Conservation (phyloP, 192 early-diverging fungal genomes). For the Backusella morwellensis region DNA sequence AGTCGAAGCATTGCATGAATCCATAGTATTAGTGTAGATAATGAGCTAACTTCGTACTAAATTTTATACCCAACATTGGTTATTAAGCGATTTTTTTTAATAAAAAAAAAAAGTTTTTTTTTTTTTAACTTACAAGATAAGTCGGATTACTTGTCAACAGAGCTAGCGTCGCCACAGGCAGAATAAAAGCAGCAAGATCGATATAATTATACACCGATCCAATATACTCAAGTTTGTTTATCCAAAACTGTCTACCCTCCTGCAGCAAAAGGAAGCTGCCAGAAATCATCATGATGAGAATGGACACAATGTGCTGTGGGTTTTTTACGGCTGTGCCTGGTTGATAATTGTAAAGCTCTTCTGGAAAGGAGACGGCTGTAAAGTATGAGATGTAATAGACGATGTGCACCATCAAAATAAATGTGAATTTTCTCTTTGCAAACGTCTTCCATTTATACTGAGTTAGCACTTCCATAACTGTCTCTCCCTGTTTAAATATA, state of each 20-base stretch:
- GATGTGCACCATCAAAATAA: constrained; percentile 1
- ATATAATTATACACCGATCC: neutral
- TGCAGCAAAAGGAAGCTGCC: neutral
- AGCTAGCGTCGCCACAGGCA: neutral
- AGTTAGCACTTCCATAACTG: constrained; percentile 10
- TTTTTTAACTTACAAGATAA: neutral
- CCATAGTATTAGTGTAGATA: constrained; percentile 4
- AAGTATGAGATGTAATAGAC: constrained; percentile 8
- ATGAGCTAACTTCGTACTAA: neutral
- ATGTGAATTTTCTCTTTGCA: neutral
- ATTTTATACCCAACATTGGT: neutral
- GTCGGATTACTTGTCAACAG: neutral
- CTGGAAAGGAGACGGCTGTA: neutral
- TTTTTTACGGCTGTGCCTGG: neutral
- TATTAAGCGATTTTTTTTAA: neutral
- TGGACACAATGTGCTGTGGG: neutral
- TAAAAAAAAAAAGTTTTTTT: neutral
- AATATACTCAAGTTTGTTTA: neutral
- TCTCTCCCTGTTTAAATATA: constrained; percentile 10
- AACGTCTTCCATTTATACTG: constrained; percentile 18
- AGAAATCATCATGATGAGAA: neutral
- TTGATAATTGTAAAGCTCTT: neutral
- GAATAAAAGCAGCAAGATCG: neutral
- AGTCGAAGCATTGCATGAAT: constrained; percentile 7
- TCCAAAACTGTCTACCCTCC: neutral